These are phyloP conservation scores for Purpureocillium lavendulum DNA, from an alignment of 2,329 filamentous ascomycete species.

Conservation along the genomic window DNA sequence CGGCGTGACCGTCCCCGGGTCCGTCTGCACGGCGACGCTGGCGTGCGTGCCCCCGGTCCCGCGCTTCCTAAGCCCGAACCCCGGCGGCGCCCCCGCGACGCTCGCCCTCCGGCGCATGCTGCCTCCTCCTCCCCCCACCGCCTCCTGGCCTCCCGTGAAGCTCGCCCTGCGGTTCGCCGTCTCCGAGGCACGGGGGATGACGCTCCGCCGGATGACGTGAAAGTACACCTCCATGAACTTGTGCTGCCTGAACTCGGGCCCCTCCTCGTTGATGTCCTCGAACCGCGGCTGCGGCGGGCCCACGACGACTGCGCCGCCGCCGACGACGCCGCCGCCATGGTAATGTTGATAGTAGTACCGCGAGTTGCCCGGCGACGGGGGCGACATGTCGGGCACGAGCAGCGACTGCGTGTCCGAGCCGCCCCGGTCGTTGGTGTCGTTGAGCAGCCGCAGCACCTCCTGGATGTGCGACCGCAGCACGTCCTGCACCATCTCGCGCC, in stretches of 20 bases:
- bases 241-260: slow-evolving; percentile 39
- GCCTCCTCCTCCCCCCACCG: not conserved
- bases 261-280: slow-evolving; percentile 35
- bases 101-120: slow-evolving; percentile 1
- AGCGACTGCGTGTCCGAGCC: slow-evolving; percentile 14
- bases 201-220: slow-evolving; percentile 28
- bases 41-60: slow-evolving; percentile 14
- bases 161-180: slow-evolving; percentile 17
- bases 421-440: slow-evolving; percentile 25
- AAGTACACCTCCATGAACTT: slow-evolving; percentile 48
- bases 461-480: slow-evolving; percentile 43
- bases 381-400: slow-evolving; percentile 9
- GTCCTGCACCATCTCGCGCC: slow-evolving; percentile 30
- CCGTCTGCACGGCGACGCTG: slow-evolving; percentile 9
- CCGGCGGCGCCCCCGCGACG: slow-evolving; percentile 13
- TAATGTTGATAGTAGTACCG: not conserved
- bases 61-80: slow-evolving; percentile 11
- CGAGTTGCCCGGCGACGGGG: slow-evolving; percentile 5
- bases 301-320: no score
- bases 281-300: slow-evolving; percentile 21
- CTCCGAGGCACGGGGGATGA: slow-evolving; percentile 24
- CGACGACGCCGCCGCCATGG: no score
- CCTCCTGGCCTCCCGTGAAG: slow-evolving; percentile 8
- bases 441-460: slow-evolving; percentile 37
- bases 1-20: not conserved